A percentile compares a stretch with the other conserved stretches of the same genome.
These are phyloP conservation scores for Emergomyces orientalis DNA, from an alignment of 2,329 filamentous ascomycete genomes.

Conservation along the genomic window DNA sequence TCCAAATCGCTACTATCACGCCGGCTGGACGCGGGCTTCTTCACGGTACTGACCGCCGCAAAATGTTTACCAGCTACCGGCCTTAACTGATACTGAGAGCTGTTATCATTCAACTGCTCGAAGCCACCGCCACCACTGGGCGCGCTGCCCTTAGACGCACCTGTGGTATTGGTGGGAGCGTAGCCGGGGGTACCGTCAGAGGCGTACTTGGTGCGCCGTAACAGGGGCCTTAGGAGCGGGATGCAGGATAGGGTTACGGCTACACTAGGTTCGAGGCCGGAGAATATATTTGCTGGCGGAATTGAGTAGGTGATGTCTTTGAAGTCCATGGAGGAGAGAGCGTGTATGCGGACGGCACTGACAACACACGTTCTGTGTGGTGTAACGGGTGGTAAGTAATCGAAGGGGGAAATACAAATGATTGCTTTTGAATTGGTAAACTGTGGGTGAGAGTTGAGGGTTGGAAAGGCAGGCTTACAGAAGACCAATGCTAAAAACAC, in stretches of 20 bases:
- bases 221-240: constrained; percentile 34
- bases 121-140: constrained; percentile 16
- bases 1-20: constrained; percentile 6
- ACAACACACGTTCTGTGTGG: constrained; percentile 28
- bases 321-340: constrained; percentile 28
- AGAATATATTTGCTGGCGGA: constrained; percentile 30
- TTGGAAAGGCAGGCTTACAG: constrained; percentile 16
- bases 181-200: constrained; percentile 16
- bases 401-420: background rate
- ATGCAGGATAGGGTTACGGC: constrained; percentile 35
- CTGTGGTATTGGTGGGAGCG: background rate
- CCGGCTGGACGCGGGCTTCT: background rate
- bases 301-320: constrained; percentile 29
- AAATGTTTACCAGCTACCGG: constrained; percentile 17
- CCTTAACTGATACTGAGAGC: constrained; percentile 22
- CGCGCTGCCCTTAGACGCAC: background rate
- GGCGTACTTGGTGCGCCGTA: constrained; percentile 21
- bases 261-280: constrained; percentile 32
- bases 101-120: constrained; percentile 22
- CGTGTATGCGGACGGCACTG: constrained; percentile 28
- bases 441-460: background rate
- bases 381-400: background rate
- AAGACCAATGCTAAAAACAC: constrained; percentile 19
- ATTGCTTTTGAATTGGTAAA: background rate
- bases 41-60: constrained; percentile 7